These are phyloP conservation scores for Fusarium falciforme DNA, from an alignment of 2,329 filamentous ascomycete species.

Conservation along the genomic window DNA sequence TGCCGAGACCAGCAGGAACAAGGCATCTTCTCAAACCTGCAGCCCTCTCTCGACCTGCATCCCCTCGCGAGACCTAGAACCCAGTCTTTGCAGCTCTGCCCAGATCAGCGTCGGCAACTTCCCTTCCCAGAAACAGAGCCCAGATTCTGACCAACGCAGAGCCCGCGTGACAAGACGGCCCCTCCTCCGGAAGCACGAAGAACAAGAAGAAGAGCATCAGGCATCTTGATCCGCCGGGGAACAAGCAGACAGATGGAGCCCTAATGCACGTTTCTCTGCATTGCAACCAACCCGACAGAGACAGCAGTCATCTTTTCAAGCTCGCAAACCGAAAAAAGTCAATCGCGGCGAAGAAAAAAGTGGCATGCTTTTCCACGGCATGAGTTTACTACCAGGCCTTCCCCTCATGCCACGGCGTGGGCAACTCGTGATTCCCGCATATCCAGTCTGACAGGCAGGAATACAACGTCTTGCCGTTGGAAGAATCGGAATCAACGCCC, in stretches of 20 bases:
- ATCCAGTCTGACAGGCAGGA: not conserved
- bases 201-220: not conserved
- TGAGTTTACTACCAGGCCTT: not conserved
- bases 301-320: slow-evolving; percentile 1
- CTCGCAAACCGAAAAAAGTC: not conserved
- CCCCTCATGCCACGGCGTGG: slow-evolving; percentile 1
- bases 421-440: slow-evolving; percentile 12
- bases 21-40: not conserved
- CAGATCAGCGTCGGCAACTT: slow-evolving; percentile 17
- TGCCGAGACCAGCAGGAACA: not conserved
- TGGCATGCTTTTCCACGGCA: slow-evolving; percentile 3
- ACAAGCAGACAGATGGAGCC: not conserved
- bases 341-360: not conserved
- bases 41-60: slow-evolving; percentile 6
- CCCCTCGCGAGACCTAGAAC: slow-evolving; percentile 3
- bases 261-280: slow-evolving; percentile 5
- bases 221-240: not conserved
- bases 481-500: not conserved
- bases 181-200: not conserved
- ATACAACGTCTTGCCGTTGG: not conserved
- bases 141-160: slow-evolving; percentile 5
- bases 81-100: not conserved
- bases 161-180: not conserved
- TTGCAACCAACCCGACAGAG: not conserved
- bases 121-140: slow-evolving; percentile 18